These are phyloP conservation scores for Cymbidium sinense DNA, from an alignment of 106 monocot genomes.

Conservation along the genomic window DNA sequence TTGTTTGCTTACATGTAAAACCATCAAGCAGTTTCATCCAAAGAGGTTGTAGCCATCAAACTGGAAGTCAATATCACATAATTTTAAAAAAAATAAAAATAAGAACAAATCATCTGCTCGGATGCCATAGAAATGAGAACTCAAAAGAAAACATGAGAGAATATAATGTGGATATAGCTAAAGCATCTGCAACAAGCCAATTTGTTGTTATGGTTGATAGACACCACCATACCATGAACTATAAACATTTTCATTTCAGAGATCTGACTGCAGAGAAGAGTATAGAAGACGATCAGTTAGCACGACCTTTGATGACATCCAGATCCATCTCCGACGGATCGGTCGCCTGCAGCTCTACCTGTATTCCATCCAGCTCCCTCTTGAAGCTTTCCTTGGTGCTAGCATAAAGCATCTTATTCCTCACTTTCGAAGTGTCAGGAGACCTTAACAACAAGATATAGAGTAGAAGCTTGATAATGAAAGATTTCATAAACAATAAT, in stretches of 20 bases:
- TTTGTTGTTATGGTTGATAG: not conserved
- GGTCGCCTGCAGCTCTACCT: conserved; percentile 8
- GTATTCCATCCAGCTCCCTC: conserved; percentile 9
- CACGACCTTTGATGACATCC: conserved; percentile 19
- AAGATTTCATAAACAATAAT: not conserved
- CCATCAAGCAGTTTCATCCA: not conserved
- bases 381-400: conserved; percentile 13
- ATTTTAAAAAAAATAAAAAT: not conserved
- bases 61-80: not conserved
- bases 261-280: not conserved
- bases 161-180: not conserved
- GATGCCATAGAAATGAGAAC: not conserved
- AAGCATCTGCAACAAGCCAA: not conserved
- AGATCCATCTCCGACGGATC: conserved; percentile 18
- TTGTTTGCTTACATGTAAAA: not conserved
- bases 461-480: not conserved
- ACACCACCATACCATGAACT: not conserved
- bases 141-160: not conserved
- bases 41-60: not conserved
- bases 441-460: not conserved
- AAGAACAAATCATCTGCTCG: not conserved
- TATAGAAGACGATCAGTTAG: conserved; percentile 8
- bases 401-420: conserved; percentile 9
- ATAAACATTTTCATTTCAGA: not conserved
- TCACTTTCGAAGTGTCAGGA: conserved; percentile 10